A percentile compares a stretch with the other conserved stretches of the same genome.
These are phyloP conservation scores for Cytospora mali DNA, from an alignment of 2,329 filamentous ascomycete genomes.

Conservation along the genomic window DNA sequence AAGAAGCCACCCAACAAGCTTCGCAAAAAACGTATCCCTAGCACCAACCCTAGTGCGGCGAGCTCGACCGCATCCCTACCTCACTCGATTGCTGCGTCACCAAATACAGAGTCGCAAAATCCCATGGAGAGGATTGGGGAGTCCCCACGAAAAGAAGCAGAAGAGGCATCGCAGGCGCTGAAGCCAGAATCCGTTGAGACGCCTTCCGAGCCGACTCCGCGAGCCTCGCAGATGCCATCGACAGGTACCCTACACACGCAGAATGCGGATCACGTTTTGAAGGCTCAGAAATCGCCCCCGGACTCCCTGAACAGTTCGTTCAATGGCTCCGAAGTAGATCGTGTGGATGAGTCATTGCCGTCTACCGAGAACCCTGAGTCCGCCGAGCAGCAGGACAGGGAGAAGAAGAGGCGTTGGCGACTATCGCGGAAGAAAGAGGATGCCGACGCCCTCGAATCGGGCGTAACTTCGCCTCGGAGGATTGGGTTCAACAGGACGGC, in stretches of 20 bases:
- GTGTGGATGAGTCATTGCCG: constrained; percentile 60
- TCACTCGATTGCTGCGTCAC: constrained; percentile 50
- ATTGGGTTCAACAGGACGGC: constrained; percentile 64
- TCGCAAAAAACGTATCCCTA: constrained; percentile 80
- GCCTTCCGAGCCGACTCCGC: constrained; percentile 51
- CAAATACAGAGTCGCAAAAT: constrained; percentile 48
- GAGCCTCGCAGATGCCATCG: constrained; percentile 49
- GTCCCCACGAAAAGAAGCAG: constrained; percentile 14
- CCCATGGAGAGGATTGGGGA: constrained; percentile 45
- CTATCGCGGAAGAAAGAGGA: constrained; percentile 69
- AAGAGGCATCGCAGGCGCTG: constrained; percentile 27
- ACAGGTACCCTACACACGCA: constrained; percentile 46
- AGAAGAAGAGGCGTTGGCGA: constrained; percentile 73
- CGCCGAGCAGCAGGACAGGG: constrained; percentile 59
- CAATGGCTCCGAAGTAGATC: constrained; percentile 80
- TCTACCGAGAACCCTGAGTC: constrained; percentile 33
- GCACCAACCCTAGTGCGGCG: constrained; percentile 82
- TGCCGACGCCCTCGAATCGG: constrained; percentile 44
- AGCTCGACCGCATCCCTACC: constrained; percentile 81
- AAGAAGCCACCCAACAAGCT: constrained; percentile 85
- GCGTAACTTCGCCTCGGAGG: constrained; percentile 48
- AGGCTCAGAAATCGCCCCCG: constrained; percentile 71
- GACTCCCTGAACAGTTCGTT: constrained; percentile 75
- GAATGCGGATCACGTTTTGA: constrained; percentile 54
- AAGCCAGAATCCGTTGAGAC: constrained; percentile 33